Evolutionary conservation across 441 rosid genomes (phyloP), one percentile per base, ranked within the genome.

Genomic region (Arabidopsis lyrata): DNA sequence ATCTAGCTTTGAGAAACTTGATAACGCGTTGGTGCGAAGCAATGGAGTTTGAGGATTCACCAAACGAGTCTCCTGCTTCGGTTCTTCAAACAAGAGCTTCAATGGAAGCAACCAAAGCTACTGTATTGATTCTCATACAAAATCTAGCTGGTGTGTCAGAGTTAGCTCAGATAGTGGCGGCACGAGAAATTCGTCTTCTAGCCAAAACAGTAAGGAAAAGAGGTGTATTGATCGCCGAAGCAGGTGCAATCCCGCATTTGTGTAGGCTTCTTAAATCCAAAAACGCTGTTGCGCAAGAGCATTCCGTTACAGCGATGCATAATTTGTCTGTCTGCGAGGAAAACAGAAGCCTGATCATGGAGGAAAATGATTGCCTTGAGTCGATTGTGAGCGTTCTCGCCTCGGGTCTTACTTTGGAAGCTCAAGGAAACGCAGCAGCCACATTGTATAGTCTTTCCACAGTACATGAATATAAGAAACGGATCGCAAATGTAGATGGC

Each of bases 341-440:
- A 81, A 93, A 93, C 81, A 87, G 84, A 63, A 83, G 92, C 54
- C 84, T 72, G 13, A 89, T 90, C 36, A 86, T 93, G 85, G 87
- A 93, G 6, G 93, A 91, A 85, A 62, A 44, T n/a, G 86, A 85
- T 39, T 90, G 96, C 70, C 73, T 93, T 45, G 77, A 80, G 65
- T 81, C 92, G 1, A 86, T 90, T 16, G 87, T 89, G 64, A 81
- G 84, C 42, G 91, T 89, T 50, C 66, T 90, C 65, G 85, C 81
- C 62, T 78, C 78, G 11, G 97, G 95, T 38, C 81, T 84, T 48
- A 86, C 97, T 8, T 84, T 84, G 24, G 90, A 83, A 59, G 91
- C 91, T 0, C 82, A 85, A 80, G 91, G 87, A 80, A 93, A 90
- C 53, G 94, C 97, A 48, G 94, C 97, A 10, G 93, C 92, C 3